These are phyloP conservation scores for Pseudogymnoascus sp. DNA, from an alignment of 2,329 filamentous ascomycete genomes.

Conservation along the genomic window DNA sequence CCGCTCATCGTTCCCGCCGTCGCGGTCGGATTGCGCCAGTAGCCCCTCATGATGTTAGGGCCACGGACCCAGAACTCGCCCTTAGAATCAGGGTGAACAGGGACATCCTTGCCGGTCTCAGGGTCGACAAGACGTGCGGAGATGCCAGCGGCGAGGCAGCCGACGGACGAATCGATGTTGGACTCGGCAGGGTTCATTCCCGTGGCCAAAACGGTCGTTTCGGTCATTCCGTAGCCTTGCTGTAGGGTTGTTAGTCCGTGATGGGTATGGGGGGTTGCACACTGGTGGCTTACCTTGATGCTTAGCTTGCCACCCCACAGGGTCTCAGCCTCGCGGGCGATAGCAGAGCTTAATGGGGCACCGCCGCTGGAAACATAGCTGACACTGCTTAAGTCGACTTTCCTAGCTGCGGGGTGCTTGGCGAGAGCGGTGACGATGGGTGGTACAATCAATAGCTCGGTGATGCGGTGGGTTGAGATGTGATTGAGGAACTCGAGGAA, in stretches of 20 bases:
- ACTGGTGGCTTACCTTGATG: slow-evolving; percentile 31
- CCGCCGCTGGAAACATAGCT: slow-evolving; percentile 55
- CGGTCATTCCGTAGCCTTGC: slow-evolving; percentile 87
- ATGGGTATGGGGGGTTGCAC: not conserved
- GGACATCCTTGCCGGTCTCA: slow-evolving; percentile 44
- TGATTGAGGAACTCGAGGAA: slow-evolving; percentile 63
- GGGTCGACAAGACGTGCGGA: slow-evolving; percentile 57
- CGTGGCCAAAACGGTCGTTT: slow-evolving; percentile 63
- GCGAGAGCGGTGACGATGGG: slow-evolving; percentile 66
- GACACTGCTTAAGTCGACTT: slow-evolving; percentile 62
- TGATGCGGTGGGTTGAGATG: slow-evolving; percentile 61
- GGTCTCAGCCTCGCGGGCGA: slow-evolving; percentile 49
- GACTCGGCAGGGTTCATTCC: slow-evolving; percentile 50
- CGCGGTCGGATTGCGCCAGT: slow-evolving; percentile 61
- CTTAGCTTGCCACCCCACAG: slow-evolving; percentile 44
- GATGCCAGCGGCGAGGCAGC: slow-evolving; percentile 61
- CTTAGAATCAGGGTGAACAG: slow-evolving; percentile 37
- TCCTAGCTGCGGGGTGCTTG: slow-evolving; percentile 58
- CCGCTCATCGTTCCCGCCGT: slow-evolving; percentile 50
- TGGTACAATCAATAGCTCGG: slow-evolving; percentile 58
- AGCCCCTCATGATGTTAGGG: slow-evolving; percentile 67
- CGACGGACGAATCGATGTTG: slow-evolving; percentile 44
- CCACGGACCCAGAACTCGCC: slow-evolving; percentile 68
- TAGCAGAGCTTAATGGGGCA: slow-evolving; percentile 55
- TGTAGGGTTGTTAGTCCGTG: slow-evolving; percentile 18